Base-by-base conservation (phyloP, 306 rosid genomes). In the Fragaria vesca region DNA sequence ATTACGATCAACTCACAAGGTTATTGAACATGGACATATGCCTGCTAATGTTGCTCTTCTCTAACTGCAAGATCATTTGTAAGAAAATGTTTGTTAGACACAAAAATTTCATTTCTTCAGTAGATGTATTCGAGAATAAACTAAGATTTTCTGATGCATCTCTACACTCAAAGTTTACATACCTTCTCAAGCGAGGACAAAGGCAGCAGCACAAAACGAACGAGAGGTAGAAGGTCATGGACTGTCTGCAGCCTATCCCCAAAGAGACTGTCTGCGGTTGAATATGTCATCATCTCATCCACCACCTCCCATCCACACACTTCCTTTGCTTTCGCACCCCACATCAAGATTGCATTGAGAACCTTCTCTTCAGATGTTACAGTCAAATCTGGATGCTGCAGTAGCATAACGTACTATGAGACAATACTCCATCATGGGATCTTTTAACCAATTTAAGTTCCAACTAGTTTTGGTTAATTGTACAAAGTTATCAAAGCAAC, bases 291-390 rank as follows among this genome's bases (percentile, higher is more conserved):
- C 81, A 89, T 87, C 75, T 87, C 93, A 83, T 88, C 95, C 66
- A 92, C 91, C 43, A 77, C 81, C 77, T 87, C 97, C 98, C 97
- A 94, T 66, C 86, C 93, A 85, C 81, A 82, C 51, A 86, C 76
- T 73, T 89, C 90, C 68, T 87, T 85, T 55, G 90, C 88, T 78
- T 88, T 82, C 80, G 87, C 80, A 79, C 97, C 97, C 89, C 90
- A 94, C 87, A 88, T 84, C 68, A 90, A 81, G 85, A 95, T 89
- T 76, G 97, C 97, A 83, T 92, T 86, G 40, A 95, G 89, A 78
- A 95, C 93, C 81, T 89, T 92, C 84, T 95, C 98, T 89, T 95
- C 98, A 26, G 93, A 92, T 63, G 98, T 95, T 67, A 92, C 97
- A 1, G 97, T 87, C 91, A 95, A 86, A 85, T 95, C 96, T 10